Evolutionary conservation across 768 basidiomycete genomes (phyloP), one percentile per base, ranked within the genome.

Genomic region (Trametes sanguinea): DNA sequence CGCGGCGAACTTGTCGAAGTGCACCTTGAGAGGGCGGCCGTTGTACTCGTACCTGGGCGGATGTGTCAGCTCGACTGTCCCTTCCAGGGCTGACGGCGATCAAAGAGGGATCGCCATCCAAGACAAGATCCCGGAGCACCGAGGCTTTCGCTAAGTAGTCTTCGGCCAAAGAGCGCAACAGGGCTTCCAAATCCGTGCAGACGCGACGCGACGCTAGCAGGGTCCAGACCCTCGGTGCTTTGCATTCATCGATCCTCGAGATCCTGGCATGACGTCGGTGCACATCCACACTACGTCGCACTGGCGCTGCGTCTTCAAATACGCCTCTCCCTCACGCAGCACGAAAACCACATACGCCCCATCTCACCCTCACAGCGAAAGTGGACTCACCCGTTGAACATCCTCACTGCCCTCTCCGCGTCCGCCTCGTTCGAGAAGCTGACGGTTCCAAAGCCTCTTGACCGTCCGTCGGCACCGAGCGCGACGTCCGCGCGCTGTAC

Each of bases 361-460:
- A 22, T 22, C 22, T 22, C n/a, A 22, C 22, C 22, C 22, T 22
- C 22, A 22, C 22, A 44, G 55, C 43, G 33, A 58, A 46, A 35
- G 30, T 44, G 10, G 9, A 79, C 86, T 71, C 68, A 95, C 94
- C 94, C 94, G 67, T 97, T 92, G 74, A 96, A 96, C 83, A 93
- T 87, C 52, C 82, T 79, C 33, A 94, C 86, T 3, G 94, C 96
- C 13, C 86, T 77, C 62, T 92, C 88, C 2, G 95, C 92, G 68
- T 98, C 95, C 35, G 80, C 78, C 65, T 94, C 90, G 2, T 85
- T 89, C 5, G 89, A 86, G 70, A 92, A 96, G 0, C 90, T 83
- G 1, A 98, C 95, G 1, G 91, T 96, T 1, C 97, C 96, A 68
- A 95, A 96, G 1, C 97, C 97, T 54, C 94, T 80, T 40, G 92